Percentiles rank a stretch among this genome's conserved stretches.
Evolutionary conservation across 2,329 filamentous ascomycete species (phyloP).

Genomic region (Lachnellula subtilissima): DNA sequence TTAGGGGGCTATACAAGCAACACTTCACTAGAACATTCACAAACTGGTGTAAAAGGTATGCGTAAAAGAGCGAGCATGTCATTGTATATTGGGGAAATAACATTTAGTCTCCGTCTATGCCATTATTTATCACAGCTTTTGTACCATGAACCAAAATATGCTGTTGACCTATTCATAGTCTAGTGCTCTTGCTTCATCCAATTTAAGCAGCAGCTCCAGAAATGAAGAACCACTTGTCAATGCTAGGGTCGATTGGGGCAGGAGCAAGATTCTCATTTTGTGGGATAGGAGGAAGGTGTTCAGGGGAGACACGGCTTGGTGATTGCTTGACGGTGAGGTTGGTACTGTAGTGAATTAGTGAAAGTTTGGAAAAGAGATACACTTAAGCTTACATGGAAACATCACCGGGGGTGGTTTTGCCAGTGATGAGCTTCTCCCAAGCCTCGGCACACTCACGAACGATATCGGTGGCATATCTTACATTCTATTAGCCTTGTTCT

Average conservation of each 20-base stretch:
- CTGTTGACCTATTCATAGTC: neutral
- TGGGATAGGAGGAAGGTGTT: constrained; percentile 72
- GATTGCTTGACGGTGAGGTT: constrained; percentile 76
- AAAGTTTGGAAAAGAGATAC: neutral
- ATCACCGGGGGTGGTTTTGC: constrained; percentile 74
- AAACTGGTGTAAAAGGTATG: neutral
- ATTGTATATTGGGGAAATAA: neutral
- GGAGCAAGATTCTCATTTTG: constrained; percentile 73
- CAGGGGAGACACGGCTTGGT: constrained; percentile 61
- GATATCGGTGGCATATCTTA: constrained; percentile 89
- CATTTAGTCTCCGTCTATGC: constrained; percentile 1
- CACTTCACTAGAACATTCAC: neutral
- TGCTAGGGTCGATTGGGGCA: constrained; percentile 88
- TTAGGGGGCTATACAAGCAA: neutral
- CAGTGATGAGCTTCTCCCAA: constrained; percentile 92
- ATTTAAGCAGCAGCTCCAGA: constrained; percentile 82
- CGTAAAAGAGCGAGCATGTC: neutral
- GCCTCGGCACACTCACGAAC: constrained; percentile 94
- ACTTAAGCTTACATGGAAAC: constrained; percentile 68
- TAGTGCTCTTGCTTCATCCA: neutral
- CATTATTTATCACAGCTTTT: constrained; percentile 1
- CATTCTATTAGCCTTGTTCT: constrained; percentile 10
- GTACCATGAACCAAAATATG: neutral
- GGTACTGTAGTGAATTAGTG: constrained; percentile 52
- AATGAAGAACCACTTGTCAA: constrained; percentile 99